Conservation (phyloP, 2,329 filamentous ascomycete species). For the Helicocarpus griseus region DNA sequence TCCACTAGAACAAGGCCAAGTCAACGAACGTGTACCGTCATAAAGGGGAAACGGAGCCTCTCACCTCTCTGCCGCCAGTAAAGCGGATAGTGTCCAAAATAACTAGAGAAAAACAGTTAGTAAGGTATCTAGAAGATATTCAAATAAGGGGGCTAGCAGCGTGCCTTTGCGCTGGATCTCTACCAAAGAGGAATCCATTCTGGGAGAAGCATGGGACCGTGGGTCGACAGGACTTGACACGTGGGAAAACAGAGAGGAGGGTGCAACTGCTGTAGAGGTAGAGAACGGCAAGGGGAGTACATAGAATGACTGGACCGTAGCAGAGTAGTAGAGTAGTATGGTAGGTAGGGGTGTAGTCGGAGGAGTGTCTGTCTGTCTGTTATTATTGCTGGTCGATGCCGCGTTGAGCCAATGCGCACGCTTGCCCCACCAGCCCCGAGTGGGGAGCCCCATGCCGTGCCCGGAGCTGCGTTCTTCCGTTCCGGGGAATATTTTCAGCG, state of each 20-base stretch:
- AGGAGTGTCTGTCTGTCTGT: too few species aligned
- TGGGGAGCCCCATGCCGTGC: too few species aligned
- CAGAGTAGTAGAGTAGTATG: too few species aligned
- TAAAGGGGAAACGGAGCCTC: conserved; percentile 16
- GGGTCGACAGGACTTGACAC: neutral
- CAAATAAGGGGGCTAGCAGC: conserved; percentile 19
- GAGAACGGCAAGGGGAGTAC: neutral
- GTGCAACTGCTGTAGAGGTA: neutral
- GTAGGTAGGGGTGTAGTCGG: too few species aligned
- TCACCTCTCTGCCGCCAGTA: conserved; percentile 72
- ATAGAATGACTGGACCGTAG: too few species aligned
- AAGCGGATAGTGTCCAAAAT: conserved; percentile 65
- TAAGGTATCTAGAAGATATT: neutral
- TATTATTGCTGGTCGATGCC: too few species aligned
- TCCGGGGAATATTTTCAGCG: neutral
- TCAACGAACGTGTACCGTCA: conserved; percentile 20
- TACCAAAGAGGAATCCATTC: conserved; percentile 76
- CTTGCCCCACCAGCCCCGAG: neutral
- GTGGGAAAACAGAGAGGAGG: neutral
- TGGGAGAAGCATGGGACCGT: conserved; percentile 28
- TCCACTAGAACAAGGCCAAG: conserved; percentile 58
- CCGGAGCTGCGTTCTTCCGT: neutral
- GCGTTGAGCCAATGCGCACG: neutral
- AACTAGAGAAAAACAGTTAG: conserved; percentile 37
- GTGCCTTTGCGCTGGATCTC: conserved; percentile 71